phyloP scores from a whole-genome alignment of 208 protist species.

The Leishmania aethiopica region DNA sequence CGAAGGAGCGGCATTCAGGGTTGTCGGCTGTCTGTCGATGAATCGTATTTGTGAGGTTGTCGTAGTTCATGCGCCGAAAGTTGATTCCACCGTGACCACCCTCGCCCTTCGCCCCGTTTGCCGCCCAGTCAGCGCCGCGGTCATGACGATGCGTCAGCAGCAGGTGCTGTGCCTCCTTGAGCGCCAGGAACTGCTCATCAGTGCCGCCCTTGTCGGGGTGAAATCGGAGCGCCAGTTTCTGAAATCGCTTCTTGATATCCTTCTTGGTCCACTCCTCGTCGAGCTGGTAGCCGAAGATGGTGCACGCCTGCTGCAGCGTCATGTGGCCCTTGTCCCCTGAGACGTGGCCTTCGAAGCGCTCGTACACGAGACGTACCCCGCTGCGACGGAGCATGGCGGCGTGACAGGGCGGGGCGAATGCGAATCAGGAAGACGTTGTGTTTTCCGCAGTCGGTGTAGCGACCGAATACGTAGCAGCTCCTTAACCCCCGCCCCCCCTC shows the following conservation, averaged over 20 bases:
- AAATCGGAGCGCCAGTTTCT: conserved; percentile 71
- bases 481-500: not conserved
- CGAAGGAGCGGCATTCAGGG: conserved; percentile 75
- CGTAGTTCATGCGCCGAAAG: conserved; percentile 83
- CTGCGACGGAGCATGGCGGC: conserved; percentile 34
- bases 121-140: conserved; percentile 20
- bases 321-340: conserved; percentile 84
- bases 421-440: not conserved
- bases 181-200: conserved; percentile 79
- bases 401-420: not conserved
- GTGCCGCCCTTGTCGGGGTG: conserved; percentile 87
- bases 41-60: conserved; percentile 81
- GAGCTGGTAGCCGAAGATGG: conserved; percentile 89
- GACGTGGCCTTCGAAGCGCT: conserved; percentile 54
- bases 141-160: conserved; percentile 82
- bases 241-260: conserved; percentile 84
- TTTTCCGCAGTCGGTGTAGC: not conserved
- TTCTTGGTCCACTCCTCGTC: conserved; percentile 68
- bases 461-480: not conserved
- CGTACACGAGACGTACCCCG: conserved; percentile 28
- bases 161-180: conserved; percentile 86
- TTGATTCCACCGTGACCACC: conserved; percentile 43
- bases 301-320: conserved; percentile 86
- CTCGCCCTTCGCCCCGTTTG: conserved; percentile 17
- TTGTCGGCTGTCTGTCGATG: conserved; percentile 74